phyloP scores from a whole-genome alignment of 139 green algal genomes.

The Tetraselmis chui region DNA sequence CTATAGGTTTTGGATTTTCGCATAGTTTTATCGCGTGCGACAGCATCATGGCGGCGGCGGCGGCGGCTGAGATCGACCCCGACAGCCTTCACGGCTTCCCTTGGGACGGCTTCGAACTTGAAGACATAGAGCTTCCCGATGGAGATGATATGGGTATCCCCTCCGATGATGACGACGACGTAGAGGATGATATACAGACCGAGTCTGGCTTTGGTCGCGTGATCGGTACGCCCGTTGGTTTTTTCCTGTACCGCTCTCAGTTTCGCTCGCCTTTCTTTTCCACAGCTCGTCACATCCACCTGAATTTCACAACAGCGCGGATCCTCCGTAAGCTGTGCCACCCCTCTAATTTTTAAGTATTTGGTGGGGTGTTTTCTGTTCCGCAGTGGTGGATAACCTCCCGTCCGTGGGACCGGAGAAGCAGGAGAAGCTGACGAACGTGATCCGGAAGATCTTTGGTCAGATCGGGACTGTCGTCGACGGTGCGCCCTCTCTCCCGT shows the following conservation, averaged over 20 bases:
- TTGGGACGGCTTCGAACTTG: conserved; percentile 68
- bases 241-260: conserved; percentile 5
- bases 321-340: neutral
- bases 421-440: conserved; percentile 85
- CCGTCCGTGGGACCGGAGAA: conserved; percentile 85
- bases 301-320: neutral
- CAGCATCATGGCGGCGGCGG: no score
- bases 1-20: no score
- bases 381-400: conserved; percentile 88
- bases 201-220: conserved; percentile 91
- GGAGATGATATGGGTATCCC: conserved; percentile 83
- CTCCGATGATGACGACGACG: conserved; percentile 77
- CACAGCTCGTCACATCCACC: no score
- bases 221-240: conserved; percentile 57
- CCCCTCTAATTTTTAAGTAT: neutral
- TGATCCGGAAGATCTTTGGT: conserved; percentile 85
- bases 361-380: neutral
- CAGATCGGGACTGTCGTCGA: conserved; percentile 73
- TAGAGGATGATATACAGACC: conserved; percentile 73
- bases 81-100: conserved; percentile 60
- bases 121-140: conserved; percentile 80
- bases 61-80: neutral
- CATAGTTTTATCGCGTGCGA: no score
- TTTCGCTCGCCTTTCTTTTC: neutral
- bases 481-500: neutral